Conservation (phyloP, 176 grass and related monocot species). For the Eleusine indica region DNA sequence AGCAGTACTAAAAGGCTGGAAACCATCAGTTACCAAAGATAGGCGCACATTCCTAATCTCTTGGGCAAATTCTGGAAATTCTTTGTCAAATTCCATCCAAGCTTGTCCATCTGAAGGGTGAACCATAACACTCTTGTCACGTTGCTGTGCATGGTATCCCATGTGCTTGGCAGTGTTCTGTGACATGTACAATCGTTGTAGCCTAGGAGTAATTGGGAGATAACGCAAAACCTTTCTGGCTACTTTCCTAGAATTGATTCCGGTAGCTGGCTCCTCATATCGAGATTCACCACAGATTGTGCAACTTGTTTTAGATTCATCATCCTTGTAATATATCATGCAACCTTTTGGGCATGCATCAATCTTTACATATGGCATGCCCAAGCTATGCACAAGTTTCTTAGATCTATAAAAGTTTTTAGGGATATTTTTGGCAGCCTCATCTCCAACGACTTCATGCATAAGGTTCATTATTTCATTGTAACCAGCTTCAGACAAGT, state of each 20-base stretch:
- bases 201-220: background rate
- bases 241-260: background rate
- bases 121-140: background rate
- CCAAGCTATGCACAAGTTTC: background rate
- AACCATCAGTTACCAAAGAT: slow-evolving; percentile 2
- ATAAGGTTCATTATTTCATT: too few relatives aligned
- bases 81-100: slow-evolving; percentile 26
- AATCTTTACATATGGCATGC: background rate
- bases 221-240: background rate
- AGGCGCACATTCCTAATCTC: slow-evolving; percentile 17
- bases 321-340: background rate
- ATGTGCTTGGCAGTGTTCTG: background rate
- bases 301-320: background rate
- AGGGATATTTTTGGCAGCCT: too few relatives aligned
- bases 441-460: too few relatives aligned
- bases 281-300: background rate
- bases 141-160: background rate
- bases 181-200: background rate
- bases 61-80: background rate
- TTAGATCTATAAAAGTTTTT: too few relatives aligned
- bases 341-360: background rate
- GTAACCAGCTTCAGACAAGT: too few relatives aligned
- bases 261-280: background rate
- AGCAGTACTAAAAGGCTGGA: background rate
- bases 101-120: slow-evolving; percentile 24